Evolutionary conservation across 139 green algal species (phyloP), one percentile per base, ranked within the genome.

Genomic region (Medakamo hakoo): DNA sequence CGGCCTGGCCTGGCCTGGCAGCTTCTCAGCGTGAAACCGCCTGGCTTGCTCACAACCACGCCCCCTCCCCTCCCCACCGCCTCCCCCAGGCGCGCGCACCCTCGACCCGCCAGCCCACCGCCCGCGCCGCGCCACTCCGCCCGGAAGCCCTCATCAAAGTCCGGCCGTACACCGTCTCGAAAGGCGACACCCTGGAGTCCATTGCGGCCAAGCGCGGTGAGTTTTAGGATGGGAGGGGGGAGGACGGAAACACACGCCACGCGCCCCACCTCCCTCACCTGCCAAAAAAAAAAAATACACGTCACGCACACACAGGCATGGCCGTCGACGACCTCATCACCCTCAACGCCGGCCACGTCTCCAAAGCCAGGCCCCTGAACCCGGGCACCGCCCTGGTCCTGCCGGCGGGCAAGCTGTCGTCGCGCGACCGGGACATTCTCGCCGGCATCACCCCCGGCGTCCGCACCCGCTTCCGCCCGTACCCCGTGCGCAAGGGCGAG

Each of bases 151-250:
- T 52, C 9, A 9, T 52, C 40, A 52, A 68, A 18, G 81, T 91
- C n/a, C 70, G 87, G 30, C 87, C 87, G 29, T 95, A 95, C 77
- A 95, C 87, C 1, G 77, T 90, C 18, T 71, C 85, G 4, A 85
- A 88, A 60, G 85, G 85, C 20, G 87, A 95, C 62, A 89, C 81
- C 2, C 58, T 90, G 14, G 68, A 78, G 4, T 78, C 60, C 64
- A 95, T 95, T 59, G 80, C 79, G 21, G 62, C 81, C 24, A 95
- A 95, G 79, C 68, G 87, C 62, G 76, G 82, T 87, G 68, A 65
- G 76, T 32, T n/a, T n/a, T 9, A 52, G 40, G 40, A 16, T 21
- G 40, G 40, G 40, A 16, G 32, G 23, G 58, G 24, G 20, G 28
- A 27, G 25, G 29, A 58, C 16, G 27, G 40, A 3, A 32, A 62